Percentiles rank a stretch among this genome's conserved stretches.
These are phyloP conservation scores for Cyberlindnera mycetangii DNA, from an alignment of 805 yeast species.

Conservation along the genomic window DNA sequence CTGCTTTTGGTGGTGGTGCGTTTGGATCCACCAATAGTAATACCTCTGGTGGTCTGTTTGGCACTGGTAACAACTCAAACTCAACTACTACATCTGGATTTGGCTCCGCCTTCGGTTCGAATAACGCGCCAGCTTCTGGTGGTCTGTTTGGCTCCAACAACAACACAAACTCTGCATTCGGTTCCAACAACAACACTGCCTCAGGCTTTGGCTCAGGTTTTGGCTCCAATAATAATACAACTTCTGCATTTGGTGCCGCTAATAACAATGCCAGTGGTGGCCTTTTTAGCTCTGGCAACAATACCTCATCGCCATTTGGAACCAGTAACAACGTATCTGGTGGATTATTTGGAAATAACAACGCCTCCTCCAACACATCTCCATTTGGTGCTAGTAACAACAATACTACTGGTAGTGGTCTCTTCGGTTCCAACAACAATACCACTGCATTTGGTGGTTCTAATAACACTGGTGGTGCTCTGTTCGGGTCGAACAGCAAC, in stretches of 20 bases:
- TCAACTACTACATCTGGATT: slow-evolving; percentile 29
- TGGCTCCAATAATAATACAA: slow-evolving; percentile 10
- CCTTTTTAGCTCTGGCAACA: slow-evolving; percentile 6
- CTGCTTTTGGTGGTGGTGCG: slow-evolving; percentile 40
- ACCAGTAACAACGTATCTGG: slow-evolving; percentile 2
- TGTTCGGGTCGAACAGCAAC: slow-evolving; percentile 34
- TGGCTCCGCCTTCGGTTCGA: slow-evolving; percentile 26
- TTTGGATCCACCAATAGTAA: slow-evolving; percentile 7
- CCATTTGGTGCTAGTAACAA: slow-evolving; percentile 3
- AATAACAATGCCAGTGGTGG: slow-evolving; percentile 11
- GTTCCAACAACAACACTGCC: neutral
- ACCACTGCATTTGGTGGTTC: slow-evolving; percentile 9
- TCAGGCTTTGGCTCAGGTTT: slow-evolving; percentile 11
- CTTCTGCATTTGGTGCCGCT: slow-evolving; percentile 36
- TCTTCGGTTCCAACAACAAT: neutral
- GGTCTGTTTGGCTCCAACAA: slow-evolving; percentile 8
- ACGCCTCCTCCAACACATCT: slow-evolving; percentile 1
- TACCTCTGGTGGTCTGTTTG: slow-evolving; percentile 9
- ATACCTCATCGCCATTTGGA: slow-evolving; percentile 12
- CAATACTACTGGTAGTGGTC: slow-evolving; percentile 4
- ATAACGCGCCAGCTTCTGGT: slow-evolving; percentile 1
- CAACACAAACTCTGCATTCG: slow-evolving; percentile 8
- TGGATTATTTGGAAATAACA: slow-evolving; percentile 4
- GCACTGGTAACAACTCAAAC: slow-evolving; percentile 7
- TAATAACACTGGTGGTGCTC: slow-evolving; percentile 12